phyloP scores from a whole-genome alignment of 164 flowering plant species.

The Protea cynaroides region DNA sequence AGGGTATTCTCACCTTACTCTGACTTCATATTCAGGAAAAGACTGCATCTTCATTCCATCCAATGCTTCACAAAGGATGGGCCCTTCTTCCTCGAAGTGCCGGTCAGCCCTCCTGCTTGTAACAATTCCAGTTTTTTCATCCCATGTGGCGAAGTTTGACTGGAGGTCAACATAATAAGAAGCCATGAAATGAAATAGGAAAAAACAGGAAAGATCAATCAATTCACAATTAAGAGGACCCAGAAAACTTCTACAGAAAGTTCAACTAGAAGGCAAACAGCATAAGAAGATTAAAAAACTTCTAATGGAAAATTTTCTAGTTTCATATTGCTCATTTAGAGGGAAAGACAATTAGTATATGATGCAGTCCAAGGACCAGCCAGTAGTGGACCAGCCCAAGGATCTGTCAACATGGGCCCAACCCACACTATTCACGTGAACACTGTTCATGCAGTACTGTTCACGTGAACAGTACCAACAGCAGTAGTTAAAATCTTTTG shows the following conservation, averaged over 20 bases:
- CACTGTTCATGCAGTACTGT: too few relatives aligned
- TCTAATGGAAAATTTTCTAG: background rate
- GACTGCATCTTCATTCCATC: conserved; percentile 93
- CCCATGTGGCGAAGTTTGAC: conserved; percentile 95
- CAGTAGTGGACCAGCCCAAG: too few relatives aligned
- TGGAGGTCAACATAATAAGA: conserved; percentile 19
- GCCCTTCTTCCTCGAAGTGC: conserved; percentile 98
- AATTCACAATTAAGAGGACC: background rate
- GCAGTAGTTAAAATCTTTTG: too few relatives aligned
- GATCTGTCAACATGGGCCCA: too few relatives aligned
- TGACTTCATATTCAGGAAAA: conserved; percentile 85
- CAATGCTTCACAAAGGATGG: conserved; percentile 84
- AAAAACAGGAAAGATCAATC: background rate
- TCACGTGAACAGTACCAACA: too few relatives aligned
- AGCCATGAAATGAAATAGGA: conserved; percentile 4
- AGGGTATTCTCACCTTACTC: conserved; percentile 75
- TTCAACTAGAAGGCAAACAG: background rate
- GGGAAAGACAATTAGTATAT: too few relatives aligned
- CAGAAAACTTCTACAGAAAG: background rate
- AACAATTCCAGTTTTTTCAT: conserved; percentile 78
- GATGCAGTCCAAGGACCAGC: too few relatives aligned
- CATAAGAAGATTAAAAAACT: background rate
- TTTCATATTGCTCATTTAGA: background rate
- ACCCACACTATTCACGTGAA: too few relatives aligned
- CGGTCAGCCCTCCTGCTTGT: conserved; percentile 91